Conservation (phyloP, 1,139 yeast species). For the Kurtzmaniella quercitrusa region DNA sequence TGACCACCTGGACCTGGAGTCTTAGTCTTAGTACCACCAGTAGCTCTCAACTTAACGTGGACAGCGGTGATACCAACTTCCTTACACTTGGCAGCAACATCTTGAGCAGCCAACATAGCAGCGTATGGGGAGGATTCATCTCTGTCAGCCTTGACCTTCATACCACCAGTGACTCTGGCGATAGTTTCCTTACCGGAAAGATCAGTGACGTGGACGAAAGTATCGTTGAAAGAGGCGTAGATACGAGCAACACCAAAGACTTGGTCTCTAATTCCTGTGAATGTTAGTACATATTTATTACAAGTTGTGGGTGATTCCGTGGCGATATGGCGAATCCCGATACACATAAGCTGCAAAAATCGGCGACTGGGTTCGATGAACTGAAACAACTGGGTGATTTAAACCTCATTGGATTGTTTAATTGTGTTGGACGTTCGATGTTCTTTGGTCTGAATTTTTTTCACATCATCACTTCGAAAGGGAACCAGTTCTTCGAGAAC, state of each 20-base stretch:
- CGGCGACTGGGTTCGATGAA: no score
- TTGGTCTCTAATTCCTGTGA: constrained; percentile 82
- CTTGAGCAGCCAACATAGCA: constrained; percentile 99
- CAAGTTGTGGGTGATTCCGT: no score
- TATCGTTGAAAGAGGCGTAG: constrained; percentile 99
- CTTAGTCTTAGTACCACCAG: constrained; percentile 99
- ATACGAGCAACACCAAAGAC: constrained; percentile 99
- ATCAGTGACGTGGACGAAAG: constrained; percentile 99
- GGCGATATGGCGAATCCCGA: no score
- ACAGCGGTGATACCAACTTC: constrained; percentile 99
- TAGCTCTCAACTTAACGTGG: constrained; percentile 99
- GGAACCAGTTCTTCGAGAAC: background rate
- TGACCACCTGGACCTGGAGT: constrained; percentile 99
- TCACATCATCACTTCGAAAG: background rate
- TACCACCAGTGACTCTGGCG: constrained; percentile 99
- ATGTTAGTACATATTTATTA: constrained; percentile 21
- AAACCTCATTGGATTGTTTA: background rate
- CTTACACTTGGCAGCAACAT: constrained; percentile 97
- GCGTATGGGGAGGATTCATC: constrained; percentile 99
- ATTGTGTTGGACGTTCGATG: background rate
- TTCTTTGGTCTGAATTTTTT: background rate
- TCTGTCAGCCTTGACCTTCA: constrained; percentile 99
- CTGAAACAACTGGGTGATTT: no score
- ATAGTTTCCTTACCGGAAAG: constrained; percentile 99
- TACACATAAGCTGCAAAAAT: no score